Evolutionary conservation across 1,139 yeast genomes (phyloP), one percentile per base, ranked within the genome.

Genomic region (Debaryomyces psychrophilus): DNA sequence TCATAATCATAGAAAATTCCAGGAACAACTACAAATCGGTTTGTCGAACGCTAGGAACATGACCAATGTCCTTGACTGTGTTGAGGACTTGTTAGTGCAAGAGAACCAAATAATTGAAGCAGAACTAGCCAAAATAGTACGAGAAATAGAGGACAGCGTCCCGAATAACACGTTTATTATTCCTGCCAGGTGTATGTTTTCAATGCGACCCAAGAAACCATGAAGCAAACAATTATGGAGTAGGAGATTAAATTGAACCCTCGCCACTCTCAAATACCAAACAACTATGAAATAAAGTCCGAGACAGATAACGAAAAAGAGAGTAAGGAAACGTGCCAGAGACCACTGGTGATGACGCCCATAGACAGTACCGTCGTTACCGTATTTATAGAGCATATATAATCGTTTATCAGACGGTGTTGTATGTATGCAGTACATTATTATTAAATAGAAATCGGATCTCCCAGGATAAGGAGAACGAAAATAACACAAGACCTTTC

Each of bases 51-150:
- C 31, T 14, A 22, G 26, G 23, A 47, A 41, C 26, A 35, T 50
- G 41, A 41, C 40, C 14, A 39, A 44, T 14, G 41, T 52, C 27
- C 41, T 52, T 5, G 53, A 49, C 29, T 50, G 54, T 28, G 25
- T 52, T 18, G 37, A 20, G 28, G 55, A 52, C 34, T 50, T 52
- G 50, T 5, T 50, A 20, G 23, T 28, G 7, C 54, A 50, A 34
- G 55, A 52, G 22, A 43, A 31, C 27, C 33, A 39, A 18, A 20
- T 26, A 18, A 39, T 44, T 12, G 43, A 38, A 14, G 15, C n/a
- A 2, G 43, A 33, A 20, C 15, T 44, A 14, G 36, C 20, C 12
- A 20, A 22, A 4, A 18, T 39, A 8, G 8, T 44, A 7, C 26
- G 18, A 8, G 41, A 33, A 8, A 26, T 44, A 20, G 31, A 29